These are phyloP conservation scores for Trichomonas gallinae DNA, from an alignment of 208 protist genomes.

Conservation along the genomic window DNA sequence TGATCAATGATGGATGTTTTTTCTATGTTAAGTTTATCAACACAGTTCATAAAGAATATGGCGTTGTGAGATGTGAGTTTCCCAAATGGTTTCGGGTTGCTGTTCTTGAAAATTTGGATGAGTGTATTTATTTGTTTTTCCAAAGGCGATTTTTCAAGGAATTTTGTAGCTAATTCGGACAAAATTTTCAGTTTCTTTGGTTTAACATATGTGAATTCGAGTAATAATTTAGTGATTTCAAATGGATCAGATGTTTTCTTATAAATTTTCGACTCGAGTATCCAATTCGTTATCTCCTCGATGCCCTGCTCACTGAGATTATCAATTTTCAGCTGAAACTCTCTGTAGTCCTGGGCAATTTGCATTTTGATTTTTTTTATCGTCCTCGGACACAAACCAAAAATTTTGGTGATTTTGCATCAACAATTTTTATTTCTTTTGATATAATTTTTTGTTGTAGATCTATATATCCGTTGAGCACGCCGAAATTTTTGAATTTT, in stretches of 20 bases:
- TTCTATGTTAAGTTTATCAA: neutral
- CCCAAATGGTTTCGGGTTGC: neutral
- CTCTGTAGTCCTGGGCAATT: neutral
- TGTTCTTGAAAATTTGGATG: neutral
- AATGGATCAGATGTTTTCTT: neutral
- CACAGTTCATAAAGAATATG: neutral
- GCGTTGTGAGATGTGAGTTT: neutral
- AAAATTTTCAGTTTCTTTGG: neutral
- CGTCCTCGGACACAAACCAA: neutral
- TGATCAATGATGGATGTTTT: neutral
- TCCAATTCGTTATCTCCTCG: neutral
- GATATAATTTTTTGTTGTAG: no score
- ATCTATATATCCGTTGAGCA: no score
- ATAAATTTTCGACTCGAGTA: neutral
- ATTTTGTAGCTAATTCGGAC: neutral
- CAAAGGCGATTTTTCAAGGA: neutral
- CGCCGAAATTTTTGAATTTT: no score
- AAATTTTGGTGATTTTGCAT: neutral
- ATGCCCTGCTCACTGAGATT: neutral
- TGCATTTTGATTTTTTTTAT: neutral
- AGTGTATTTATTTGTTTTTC: neutral
- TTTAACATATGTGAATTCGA: neutral
- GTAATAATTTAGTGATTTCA: neutral
- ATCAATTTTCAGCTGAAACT: neutral
- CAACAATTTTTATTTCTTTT: no score